Percentiles rank a stretch among this genome's conserved stretches.
Conservation (phyloP, 2,329 filamentous ascomycete species). For the Zymoseptoria tritici region DNA sequence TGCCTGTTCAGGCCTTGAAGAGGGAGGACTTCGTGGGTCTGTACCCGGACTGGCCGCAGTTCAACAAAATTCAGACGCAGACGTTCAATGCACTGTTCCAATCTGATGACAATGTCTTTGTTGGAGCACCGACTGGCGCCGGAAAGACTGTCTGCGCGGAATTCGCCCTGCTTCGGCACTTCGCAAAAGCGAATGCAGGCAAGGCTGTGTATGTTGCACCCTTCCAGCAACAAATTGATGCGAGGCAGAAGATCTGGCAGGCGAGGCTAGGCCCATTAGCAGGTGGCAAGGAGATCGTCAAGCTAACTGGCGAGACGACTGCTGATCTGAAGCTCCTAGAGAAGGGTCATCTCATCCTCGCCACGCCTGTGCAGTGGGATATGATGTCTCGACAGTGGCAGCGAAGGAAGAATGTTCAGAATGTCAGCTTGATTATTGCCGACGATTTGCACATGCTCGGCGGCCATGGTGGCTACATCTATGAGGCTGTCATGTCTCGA, state of each 20-base stretch:
- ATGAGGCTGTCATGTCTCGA: constrained; percentile 93
- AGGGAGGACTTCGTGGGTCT: constrained; percentile 70
- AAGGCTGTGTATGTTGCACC: constrained; percentile 91
- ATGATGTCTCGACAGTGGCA: constrained; percentile 94
- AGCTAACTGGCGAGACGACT: constrained; percentile 86
- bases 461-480: constrained; percentile 76
- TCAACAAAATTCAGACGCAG: constrained; percentile 97
- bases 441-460: constrained; percentile 94
- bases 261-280: constrained; percentile 62
- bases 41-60: constrained; percentile 76
- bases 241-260: constrained; percentile 76
- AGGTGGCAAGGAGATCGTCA: constrained; percentile 83
- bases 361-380: constrained; percentile 93
- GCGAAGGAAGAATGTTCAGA: constrained; percentile 88
- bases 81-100: constrained; percentile 90
- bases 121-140: constrained; percentile 87
- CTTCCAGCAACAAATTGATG: constrained; percentile 86
- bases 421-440: constrained; percentile 82
- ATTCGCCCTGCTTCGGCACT: constrained; percentile 83
- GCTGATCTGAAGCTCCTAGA: constrained; percentile 85
- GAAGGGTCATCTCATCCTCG: constrained; percentile 78
- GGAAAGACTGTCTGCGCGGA: constrained; percentile 97
- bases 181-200: constrained; percentile 63
- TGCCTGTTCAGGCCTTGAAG: constrained; percentile 85
- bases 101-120: constrained; percentile 85